These are phyloP conservation scores for Ceratobasidium sp. DNA, from an alignment of 1,284 basidiomycete genomes.

Conservation along the genomic window DNA sequence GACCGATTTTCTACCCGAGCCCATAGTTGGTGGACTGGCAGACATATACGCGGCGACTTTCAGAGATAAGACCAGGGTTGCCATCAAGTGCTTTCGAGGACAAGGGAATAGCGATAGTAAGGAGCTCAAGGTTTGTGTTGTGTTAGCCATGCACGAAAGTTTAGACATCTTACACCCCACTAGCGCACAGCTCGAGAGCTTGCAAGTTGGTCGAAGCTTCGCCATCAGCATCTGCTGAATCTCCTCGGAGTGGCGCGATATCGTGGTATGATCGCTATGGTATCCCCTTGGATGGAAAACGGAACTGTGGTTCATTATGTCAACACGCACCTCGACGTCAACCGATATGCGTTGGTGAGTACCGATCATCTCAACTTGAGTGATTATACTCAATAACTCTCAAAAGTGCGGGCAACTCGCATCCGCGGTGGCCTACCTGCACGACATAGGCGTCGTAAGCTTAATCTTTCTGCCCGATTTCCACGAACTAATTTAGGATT, in stretches of 20 bases:
- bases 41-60: not conserved
- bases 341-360: not conserved
- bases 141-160: not conserved
- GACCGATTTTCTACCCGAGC: too few relatives aligned
- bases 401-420: slow-evolving; percentile 3
- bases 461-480: too few relatives aligned
- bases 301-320: not conserved
- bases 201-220: not conserved
- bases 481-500: not conserved
- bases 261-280: not conserved
- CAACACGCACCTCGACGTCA: not conserved
- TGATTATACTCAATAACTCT: not conserved
- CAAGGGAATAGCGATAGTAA: not conserved
- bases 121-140: not conserved
- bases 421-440: not conserved
- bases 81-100: not conserved
- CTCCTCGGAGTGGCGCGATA: not conserved
- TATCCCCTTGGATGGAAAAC: slow-evolving; percentile 4
- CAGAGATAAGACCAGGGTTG: not conserved
- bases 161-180: not conserved
- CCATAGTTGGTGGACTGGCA: not conserved
- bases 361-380: not conserved
- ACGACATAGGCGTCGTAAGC: not conserved
- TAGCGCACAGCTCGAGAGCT: not conserved
- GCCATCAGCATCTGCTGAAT: not conserved